Conservation (phyloP, 805 yeast species). For the Kodamaea hsintzibuensis region DNA sequence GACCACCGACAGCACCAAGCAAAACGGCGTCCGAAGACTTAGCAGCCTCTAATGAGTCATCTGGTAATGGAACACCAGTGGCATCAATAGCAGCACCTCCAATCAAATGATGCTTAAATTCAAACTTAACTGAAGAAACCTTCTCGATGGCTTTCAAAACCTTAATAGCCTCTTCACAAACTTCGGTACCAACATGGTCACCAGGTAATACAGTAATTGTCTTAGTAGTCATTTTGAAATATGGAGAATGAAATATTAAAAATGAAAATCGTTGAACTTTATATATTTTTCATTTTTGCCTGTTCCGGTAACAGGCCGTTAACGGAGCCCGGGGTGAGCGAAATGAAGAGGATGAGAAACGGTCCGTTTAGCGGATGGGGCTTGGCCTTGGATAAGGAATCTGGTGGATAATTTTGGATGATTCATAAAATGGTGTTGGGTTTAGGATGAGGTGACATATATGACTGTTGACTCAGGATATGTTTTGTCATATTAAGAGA, state of each 20-base stretch:
- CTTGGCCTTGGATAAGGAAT: too few relatives aligned
- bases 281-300: conserved; percentile 4
- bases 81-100: conserved; percentile 99
- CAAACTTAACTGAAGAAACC: conserved; percentile 51
- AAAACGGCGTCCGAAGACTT: conserved; percentile 92
- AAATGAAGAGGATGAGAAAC: background rate
- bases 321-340: conserved; percentile 3
- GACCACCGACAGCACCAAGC: conserved; percentile 98
- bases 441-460: too few relatives aligned
- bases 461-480: too few relatives aligned
- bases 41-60: conserved; percentile 77
- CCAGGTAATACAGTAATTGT: conserved; percentile 90
- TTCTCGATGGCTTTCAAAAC: conserved; percentile 78
- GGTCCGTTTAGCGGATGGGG: background rate
- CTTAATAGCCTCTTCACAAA: conserved; percentile 86
- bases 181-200: conserved; percentile 95
- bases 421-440: too few relatives aligned
- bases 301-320: conserved; percentile 6
- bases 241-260: background rate
- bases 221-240: conserved; percentile 37
- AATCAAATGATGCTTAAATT: conserved; percentile 80
- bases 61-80: conserved; percentile 88
- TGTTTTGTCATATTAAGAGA: too few relatives aligned
- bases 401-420: too few relatives aligned
- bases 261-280: background rate